Evolutionary conservation across 768 basidiomycete species (phyloP), one percentile per base, ranked within the genome.

Genomic region (Gelatoporia subvermispora): DNA sequence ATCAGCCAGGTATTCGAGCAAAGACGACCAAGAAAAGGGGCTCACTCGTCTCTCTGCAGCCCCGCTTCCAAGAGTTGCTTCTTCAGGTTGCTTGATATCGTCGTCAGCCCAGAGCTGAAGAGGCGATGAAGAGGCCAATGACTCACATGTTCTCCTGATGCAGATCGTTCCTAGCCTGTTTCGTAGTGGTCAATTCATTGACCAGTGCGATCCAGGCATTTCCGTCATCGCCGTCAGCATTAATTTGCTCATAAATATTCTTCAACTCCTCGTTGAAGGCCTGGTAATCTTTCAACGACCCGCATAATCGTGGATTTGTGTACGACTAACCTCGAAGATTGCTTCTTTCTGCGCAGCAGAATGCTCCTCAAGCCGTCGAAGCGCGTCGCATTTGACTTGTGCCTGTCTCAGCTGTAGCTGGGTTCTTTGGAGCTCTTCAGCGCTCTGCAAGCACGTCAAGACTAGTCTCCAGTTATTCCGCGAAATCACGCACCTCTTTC

Each of bases 181-280:
- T 95, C 15, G 89, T 82, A 51, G 76, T 64, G 53, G 79, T 74
- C 44, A 94, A 70, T 61, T 94, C 90, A 37, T 70, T 69, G 22
- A 81, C 76, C 74, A 95, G 76, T 1, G 85, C 84, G n/a, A 69
- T 63, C 81, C 87, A 93, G 2, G 91, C 90, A 13, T 31, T 31
- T 13, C 13, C 58, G 23, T 93, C 88, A 41, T 84, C 81, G 18
- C 83, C 81, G 10, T 93, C 90, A 42, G 94, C 77, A 51, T 85
- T 79, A 22, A 79, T 80, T 50, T 93, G 90, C 43, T 86, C 85
- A 66, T 84, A 95, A 88, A 95, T 90, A 16, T 79, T 82, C 55
- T 93, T 92, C 25, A 96, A 75, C 63, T 95, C 93, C 61, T 93
- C 91, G 63, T 96, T 95, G 70, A 96, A 94, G 2, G 90, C 88